phyloP scores from a whole-genome alignment of 129 eudicot genomes.

The Helichrysum umbraculigerum region DNA sequence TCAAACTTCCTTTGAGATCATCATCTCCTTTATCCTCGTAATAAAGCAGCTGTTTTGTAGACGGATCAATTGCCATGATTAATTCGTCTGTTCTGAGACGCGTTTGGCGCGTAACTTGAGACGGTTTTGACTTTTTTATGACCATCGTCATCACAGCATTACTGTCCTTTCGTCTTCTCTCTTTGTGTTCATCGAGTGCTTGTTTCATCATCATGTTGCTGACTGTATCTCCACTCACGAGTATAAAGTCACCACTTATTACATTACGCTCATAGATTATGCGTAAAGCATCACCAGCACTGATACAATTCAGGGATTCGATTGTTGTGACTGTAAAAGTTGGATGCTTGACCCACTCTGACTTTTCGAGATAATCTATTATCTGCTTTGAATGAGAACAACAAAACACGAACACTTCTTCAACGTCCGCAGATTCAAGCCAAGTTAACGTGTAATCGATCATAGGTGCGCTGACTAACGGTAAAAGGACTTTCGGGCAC shows the following conservation, averaged over 20 bases:
- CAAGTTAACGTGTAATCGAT: constrained; percentile 91
- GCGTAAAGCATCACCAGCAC: constrained; percentile 98
- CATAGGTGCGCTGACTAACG: constrained; percentile 90
- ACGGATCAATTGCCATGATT: constrained; percentile 84
- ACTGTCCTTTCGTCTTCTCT: constrained; percentile 74
- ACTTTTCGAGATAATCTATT: constrained; percentile 57
- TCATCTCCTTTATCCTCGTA: constrained; percentile 75
- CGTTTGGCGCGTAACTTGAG: constrained; percentile 77
- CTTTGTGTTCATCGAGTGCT: constrained; percentile 88
- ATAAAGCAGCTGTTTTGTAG: constrained; percentile 70
- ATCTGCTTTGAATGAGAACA: constrained; percentile 94
- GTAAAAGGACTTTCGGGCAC: constrained; percentile 79
- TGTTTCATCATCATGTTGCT: constrained; percentile 83
- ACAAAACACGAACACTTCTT: constrained; percentile 90
- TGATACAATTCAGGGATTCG: too few species aligned
- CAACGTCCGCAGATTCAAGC: constrained; percentile 91
- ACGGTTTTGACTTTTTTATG: constrained; percentile 81
- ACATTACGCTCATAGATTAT: constrained; percentile 78
- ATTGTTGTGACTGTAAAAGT: constrained; percentile 75
- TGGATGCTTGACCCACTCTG: constrained; percentile 77
- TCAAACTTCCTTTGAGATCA: constrained; percentile 48
- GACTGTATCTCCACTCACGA: constrained; percentile 93
- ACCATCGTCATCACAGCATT: constrained; percentile 98
- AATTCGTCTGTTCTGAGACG: constrained; percentile 93
- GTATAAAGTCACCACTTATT: constrained; percentile 89